Base-by-base conservation (phyloP, 2,329 filamentous ascomycete species). In the Cladorrhinum sp. region DNA sequence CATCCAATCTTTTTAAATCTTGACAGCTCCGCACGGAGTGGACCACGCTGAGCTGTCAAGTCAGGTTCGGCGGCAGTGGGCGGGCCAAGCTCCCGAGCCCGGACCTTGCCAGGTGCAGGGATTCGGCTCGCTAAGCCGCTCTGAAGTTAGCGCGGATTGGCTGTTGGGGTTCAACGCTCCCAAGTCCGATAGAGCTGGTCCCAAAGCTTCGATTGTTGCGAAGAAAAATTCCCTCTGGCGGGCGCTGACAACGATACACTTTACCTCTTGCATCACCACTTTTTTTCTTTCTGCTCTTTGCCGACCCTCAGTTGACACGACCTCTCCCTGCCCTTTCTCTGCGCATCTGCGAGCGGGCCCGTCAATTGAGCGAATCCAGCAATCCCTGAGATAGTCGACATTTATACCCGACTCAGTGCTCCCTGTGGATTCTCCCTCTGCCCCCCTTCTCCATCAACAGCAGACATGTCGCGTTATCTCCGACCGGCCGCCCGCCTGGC, bases 401-500 rank as follows among this genome's bases (percentile, higher is more conserved):
- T 22, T 60, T 38, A 50, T 25, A 45, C 58, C 48, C 58, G 22
- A 52, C 59, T 63, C 20, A 52, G 49, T 38, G 56, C 54, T 54
- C 58, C 50, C 48, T 38, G 51, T 58, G 49, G 27, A 53, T 51
- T 52, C 53, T 45, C 50, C 50, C 50, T 29, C 20, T 59, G 59
- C 48, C 59, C 55, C 57, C 41, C 55, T 58, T 54, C 52, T 57
- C 54, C 48, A 58, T 50, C 50, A 50, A 58, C 58, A 66, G 60
- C 52, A 59, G 67, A 55, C 61, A 79, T 80, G 78, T 79, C 77
- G 68, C 76, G 77, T 68, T 78, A 75, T 66, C 73, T 79, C 66
- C 77, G 77, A 71, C 76, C 78, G 58, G 76, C 76, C 58, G 69
- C 70, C 72, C 73, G 77, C 57, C 69, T 79, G 70, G 77, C 77